Evolutionary conservation across 192 early-diverging fungal species (phyloP), one percentile per base, ranked within the genome.

Genomic region (Coemansia sp.): DNA sequence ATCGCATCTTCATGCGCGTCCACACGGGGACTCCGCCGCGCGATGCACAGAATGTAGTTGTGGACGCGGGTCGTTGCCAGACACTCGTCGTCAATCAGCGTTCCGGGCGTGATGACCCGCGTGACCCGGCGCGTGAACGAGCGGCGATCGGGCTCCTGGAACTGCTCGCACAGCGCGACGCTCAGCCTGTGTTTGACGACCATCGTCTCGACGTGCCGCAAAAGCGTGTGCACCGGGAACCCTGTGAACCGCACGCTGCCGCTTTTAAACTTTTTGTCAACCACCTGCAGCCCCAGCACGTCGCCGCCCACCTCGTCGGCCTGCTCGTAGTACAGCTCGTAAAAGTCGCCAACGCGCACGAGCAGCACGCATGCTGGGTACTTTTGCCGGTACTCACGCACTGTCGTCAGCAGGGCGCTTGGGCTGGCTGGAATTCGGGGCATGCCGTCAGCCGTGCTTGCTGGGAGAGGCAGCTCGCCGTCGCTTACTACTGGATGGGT

Each of bases 81-180:
- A 49, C 68, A 87, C 56, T 84, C 80, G 47, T 89, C 87, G 57
- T 92, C 91, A 24, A 98, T 85, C 27, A 93, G 57, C 0, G 94
- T 94, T 0, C 94, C 95, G 0, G 92, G 88, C 0, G 93, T 94
- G 44, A 94, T 84, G 45, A 95, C 88, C 2, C 94, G 68, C 4
- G 85, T 85, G 10, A 98, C 85, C 14, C 71, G 77, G 33, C 95
- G 72, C 1, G 83, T 75, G 47, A 92, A 86, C 25, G 75, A 65
- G 7, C 78, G 50, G 28, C 68, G 67, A 44, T 70, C 56, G 0
- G 67, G 64, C 49, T 83, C 80, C 25, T 81, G 66, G 32, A 78
- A 83, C 61, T 92, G 88, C 54, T 90, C 90, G 62, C 87, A 90
- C 7, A 92, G 56, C 0, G 88, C 90, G 0, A 92, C 85, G 22